Evolutionary conservation across 202 grass and related monocot species (phyloP).

Genomic region (Panicum virgatum): DNA sequence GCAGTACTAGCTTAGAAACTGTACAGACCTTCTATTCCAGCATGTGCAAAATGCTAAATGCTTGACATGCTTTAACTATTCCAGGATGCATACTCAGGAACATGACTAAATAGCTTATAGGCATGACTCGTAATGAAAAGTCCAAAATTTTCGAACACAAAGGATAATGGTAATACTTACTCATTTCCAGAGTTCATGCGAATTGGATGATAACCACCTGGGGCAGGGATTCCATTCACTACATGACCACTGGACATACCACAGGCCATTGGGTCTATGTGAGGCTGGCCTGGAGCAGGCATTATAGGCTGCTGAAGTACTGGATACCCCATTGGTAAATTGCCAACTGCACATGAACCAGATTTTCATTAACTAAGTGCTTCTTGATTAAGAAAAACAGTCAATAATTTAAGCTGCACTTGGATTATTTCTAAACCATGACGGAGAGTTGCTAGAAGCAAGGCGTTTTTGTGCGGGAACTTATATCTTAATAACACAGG

Average conservation of each 20-base stretch:
- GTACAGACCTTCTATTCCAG: too few species aligned
- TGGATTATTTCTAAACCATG: constrained; percentile 5
- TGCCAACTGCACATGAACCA: constrained; percentile 82
- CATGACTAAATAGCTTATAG: constrained; percentile 20
- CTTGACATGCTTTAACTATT: too few species aligned
- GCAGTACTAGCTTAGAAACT: too few species aligned
- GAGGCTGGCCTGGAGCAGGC: constrained; percentile 64
- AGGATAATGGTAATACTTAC: constrained; percentile 56
- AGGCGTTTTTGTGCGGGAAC: constrained; percentile 8
- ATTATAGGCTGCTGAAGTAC: constrained; percentile 85
- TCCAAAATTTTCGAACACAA: constrained; percentile 2
- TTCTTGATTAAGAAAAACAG: constrained; percentile 30
- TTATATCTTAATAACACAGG: not conserved
- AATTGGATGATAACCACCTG: constrained; percentile 79
- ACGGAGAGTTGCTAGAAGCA: constrained; percentile 4
- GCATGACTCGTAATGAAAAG: not conserved
- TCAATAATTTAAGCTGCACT: constrained; percentile 7
- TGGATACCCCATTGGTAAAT: constrained; percentile 94
- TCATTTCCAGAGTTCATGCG: constrained; percentile 83
- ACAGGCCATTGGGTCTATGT: constrained; percentile 62
- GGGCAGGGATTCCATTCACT: constrained; percentile 85
- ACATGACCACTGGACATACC: constrained; percentile 77
- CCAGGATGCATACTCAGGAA: not conserved
- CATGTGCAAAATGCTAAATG: too few species aligned
- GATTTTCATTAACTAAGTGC: constrained; percentile 51